These are phyloP conservation scores for Podila epicladia DNA, from an alignment of 192 early-diverging fungal species.

Conservation along the genomic window DNA sequence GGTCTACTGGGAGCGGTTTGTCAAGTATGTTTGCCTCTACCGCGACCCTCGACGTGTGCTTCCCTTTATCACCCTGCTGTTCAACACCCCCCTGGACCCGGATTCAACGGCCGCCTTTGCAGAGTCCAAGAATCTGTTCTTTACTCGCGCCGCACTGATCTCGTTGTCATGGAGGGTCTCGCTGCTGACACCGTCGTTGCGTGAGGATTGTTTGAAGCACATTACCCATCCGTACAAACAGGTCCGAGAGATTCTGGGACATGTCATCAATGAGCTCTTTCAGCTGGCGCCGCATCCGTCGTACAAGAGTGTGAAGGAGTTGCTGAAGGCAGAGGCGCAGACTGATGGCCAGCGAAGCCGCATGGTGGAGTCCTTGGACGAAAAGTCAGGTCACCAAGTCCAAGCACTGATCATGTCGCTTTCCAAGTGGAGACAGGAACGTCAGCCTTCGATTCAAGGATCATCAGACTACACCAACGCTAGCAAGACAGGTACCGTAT, in stretches of 20 bases:
- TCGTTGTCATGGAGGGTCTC: conserved; percentile 76
- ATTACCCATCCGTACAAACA: conserved; percentile 90
- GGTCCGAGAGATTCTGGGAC: conserved; percentile 83
- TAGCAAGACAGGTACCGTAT: conserved; percentile 72
- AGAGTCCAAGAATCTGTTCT: conserved; percentile 83
- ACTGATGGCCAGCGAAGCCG: conserved; percentile 10
- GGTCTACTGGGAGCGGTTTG: conserved; percentile 77
- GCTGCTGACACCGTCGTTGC: conserved; percentile 61
- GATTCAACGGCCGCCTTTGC: conserved; percentile 83
- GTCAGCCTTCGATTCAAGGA: conserved; percentile 47
- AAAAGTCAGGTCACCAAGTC: conserved; percentile 44
- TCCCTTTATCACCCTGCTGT: conserved; percentile 75
- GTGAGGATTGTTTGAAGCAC: conserved; percentile 45
- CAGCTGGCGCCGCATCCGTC: conserved; percentile 72
- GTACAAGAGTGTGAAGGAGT: conserved; percentile 52
- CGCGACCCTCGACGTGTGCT: conserved; percentile 86
- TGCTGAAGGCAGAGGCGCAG: conserved; percentile 32
- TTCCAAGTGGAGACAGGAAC: conserved; percentile 51
- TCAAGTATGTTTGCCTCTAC: conserved; percentile 67
- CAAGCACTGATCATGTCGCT: conserved; percentile 37
- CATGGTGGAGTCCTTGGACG: conserved; percentile 44
- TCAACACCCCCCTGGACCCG: conserved; percentile 74
- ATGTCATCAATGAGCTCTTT: conserved; percentile 72
- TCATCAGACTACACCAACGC: conserved; percentile 77
- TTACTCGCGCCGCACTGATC: conserved; percentile 69